Evolutionary conservation across 495 filamentous ascomycete species (phyloP), one percentile per base, ranked within the genome.

Genomic region (Daldinia decipiens): DNA sequence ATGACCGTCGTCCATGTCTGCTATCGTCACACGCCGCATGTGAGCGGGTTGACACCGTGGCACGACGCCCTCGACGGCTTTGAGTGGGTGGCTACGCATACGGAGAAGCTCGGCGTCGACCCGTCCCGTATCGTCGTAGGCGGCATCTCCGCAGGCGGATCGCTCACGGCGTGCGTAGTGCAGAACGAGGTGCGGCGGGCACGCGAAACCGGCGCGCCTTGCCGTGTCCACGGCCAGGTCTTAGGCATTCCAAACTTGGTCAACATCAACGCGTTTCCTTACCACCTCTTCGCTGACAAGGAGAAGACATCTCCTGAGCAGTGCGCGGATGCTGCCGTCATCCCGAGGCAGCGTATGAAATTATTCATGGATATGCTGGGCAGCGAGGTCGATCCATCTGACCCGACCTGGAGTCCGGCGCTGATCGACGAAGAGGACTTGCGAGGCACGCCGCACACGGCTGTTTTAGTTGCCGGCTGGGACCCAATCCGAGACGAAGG

Each of bases 401-500:
- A 82, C 62, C 72, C 55, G 40, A 71, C 73, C 5, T 76, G 80
- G 72, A 84, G 78, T 51, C 82, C 82, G 9, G 84, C 76, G 2
- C 77, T 82, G 53, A 79, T 79, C 13, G 77, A 73, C 7, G 75
- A 75, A 4, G 78, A 82, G 27, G 75, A 85, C 47, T 75, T 83
- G 4, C 71, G 61, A 55, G 76, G 78, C 4, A 68, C 83, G 59
- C 84, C 84, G 24, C 78, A 78, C 3, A 78, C 83, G 9, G 78
- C 76, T 11, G 80, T 87, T 70, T 76, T 83, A 9, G 73, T 86
- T 59, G 75, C 80, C 0, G 85, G 84, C 0, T 72, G 76, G 74
- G 83, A 86, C 72, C 79, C 80, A 5, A 72, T 86, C 27, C 74
- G 84, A 7, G 83, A 85, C 65, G 82, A 86, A 74, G 83, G 73